Evolutionary conservation across 2,329 filamentous ascomycete species (phyloP), one percentile per base, ranked within the genome.

Genomic region (Alternaria conjuncta): DNA sequence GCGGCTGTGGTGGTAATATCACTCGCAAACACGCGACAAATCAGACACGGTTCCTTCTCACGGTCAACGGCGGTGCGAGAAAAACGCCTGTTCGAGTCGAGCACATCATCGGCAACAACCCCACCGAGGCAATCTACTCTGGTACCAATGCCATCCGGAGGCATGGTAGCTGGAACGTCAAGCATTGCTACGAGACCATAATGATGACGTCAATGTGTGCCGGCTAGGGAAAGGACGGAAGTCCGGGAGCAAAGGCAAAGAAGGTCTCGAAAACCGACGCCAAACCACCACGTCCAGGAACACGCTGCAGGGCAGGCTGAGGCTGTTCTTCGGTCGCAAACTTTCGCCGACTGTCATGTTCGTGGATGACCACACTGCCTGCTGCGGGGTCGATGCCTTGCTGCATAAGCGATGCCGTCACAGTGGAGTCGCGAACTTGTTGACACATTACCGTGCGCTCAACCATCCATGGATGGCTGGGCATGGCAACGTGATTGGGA

Each of bases 61-160:
- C 71, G 71, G 63, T 69, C 62, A 51, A 51, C 32, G 50, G 62
- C 60, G 68, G 70, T 71, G 71, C 71, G 69, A 64, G 57, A 45
- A 61, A 69, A 54, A 63, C 66, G 71, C 65, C 70, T 70, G 69
- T 54, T 65, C 63, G 23, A 18, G 25, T 55, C 54, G 36, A 53
- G 28, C 20, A 36, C 51, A 44, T 61, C 51, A 46, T 59, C 55
- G 21, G 20, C 53, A 53, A n/a, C 25, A 30, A 47, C 50, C 50
- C 60, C 53, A 15, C 49, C 58, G n/a, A 49, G 25, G 26, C 53
- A 50, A 15, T 51, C 18, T 45, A 44, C 45, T 49, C 30, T 28
- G 28, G 13, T 36, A 32, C 36, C 53, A 55, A 25, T 20, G 25
- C 18, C 9, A 26, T 41, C 50, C 44, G 50, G 23, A 55, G 45